A percentile compares a stretch with the other conserved stretches of the same genome.
Evolutionary conservation across 1,284 basidiomycete genomes (phyloP).

Genomic region (Ceratobasidium theobromae): DNA sequence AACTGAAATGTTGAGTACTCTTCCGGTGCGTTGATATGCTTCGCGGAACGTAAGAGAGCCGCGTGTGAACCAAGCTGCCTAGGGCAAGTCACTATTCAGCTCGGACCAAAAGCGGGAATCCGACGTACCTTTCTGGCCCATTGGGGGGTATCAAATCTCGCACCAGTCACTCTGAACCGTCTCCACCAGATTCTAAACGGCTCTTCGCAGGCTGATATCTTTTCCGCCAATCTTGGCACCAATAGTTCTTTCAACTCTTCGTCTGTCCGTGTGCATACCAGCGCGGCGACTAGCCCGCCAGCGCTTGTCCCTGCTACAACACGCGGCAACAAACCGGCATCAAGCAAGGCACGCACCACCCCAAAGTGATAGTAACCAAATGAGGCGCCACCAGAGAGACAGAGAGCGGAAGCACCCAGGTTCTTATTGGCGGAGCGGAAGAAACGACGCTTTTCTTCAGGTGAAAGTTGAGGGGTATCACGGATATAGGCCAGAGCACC

Average conservation of each 20-base stretch:
- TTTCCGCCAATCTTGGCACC: slow-evolving; percentile 80
- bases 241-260: slow-evolving; percentile 80
- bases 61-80: slow-evolving; percentile 83
- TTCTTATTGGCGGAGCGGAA: slow-evolving; percentile 89
- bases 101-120: slow-evolving; percentile 5
- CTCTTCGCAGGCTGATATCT: slow-evolving; percentile 91
- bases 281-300: slow-evolving; percentile 85
- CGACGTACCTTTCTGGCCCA: slow-evolving; percentile 85
- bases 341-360: slow-evolving; percentile 88
- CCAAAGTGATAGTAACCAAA: slow-evolving; percentile 96
- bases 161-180: slow-evolving; percentile 85
- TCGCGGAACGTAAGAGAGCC: slow-evolving; percentile 96
- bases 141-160: slow-evolving; percentile 85
- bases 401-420: slow-evolving; percentile 87
- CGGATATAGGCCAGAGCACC: slow-evolving; percentile 73
- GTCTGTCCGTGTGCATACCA: slow-evolving; percentile 87
- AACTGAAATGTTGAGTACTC: slow-evolving; percentile 93
- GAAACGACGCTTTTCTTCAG: slow-evolving; percentile 90
- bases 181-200: slow-evolving; percentile 74
- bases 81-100: slow-evolving; percentile 39
- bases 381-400: slow-evolving; percentile 90
- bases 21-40: slow-evolving; percentile 89
- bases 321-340: slow-evolving; percentile 82
- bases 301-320: slow-evolving; percentile 88
- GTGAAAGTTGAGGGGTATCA: slow-evolving; percentile 67